Evolutionary conservation across 1,284 basidiomycete genomes (phyloP), one percentile per base, ranked within the genome.

Genomic region (Marasmius sp.): DNA sequence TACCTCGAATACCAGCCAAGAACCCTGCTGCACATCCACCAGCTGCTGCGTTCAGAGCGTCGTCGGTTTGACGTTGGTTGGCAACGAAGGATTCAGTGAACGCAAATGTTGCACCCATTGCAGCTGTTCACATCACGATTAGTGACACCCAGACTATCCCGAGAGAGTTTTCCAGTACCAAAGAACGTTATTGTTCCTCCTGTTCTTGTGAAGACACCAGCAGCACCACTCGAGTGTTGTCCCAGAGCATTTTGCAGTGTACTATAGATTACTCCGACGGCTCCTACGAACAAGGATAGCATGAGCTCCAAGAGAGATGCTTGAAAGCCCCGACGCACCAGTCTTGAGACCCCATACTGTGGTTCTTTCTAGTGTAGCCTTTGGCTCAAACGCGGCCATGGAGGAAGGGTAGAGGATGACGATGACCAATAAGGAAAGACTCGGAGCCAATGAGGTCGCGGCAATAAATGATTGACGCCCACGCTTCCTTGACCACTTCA

Each of bases 1-100:
- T 72, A 93, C 94, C 82, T 78, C 89, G 84, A 64, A 95, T 80
- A 63, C 95, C 95, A 49, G 93, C 92, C 65, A 97, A 79, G 75
- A 97, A 93, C 55, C 95, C 95, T 60, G 95, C 94, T 56, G 95
- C 95, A 77, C 95, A 97, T 61, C 92, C 95, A 65, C 93, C 95
- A 58, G 87, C 87, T 55, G 91, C 92, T 60, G 92, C 91, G 72
- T 96, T 98, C 69, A 93, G 72, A 39, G 91, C 81, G 72, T 97
- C 95, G 67, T 94, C 84, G 68, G 85, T 91, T 77, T 89, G 82
- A 60, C 95, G 85, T 64, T 87, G 77, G 77, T 98, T 98, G 63
- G 93, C 92, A 18, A 93, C 86, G 38, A 83, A 77, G 8, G 92
- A 81, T 71, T 97, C 92, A 4, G 92, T 92, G 70, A 90, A 86